phyloP scores from a whole-genome alignment of 2,329 filamentous ascomycete genomes.

The Zymoseptoria brevis region DNA sequence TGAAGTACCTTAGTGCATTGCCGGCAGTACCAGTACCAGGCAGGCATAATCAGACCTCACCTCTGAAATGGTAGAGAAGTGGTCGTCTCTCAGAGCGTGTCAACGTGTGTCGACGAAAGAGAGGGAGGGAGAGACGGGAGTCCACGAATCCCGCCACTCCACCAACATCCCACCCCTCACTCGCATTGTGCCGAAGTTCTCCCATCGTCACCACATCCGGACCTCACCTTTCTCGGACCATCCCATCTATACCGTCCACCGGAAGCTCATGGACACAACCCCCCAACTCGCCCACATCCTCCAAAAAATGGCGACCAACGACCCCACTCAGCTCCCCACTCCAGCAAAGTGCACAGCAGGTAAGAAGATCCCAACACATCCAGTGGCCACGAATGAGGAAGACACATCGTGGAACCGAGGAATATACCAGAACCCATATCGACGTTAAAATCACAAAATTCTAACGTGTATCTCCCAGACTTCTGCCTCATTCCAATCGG shows the following conservation, averaged over 20 bases:
- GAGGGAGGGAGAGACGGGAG: neutral
- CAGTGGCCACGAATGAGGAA: no score
- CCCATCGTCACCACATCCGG: neutral
- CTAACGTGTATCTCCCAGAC: constrained; percentile 40
- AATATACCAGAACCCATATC: neutral
- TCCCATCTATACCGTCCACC: neutral
- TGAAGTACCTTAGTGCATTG: neutral
- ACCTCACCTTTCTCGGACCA: neutral
- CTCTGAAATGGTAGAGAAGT: neutral
- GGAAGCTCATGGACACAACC: constrained; percentile 21
- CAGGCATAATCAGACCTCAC: neutral
- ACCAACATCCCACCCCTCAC: neutral
- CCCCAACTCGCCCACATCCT: constrained; percentile 24
- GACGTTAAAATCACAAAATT: neutral
- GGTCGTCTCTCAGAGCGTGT: no score
- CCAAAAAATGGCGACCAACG: constrained; percentile 22
- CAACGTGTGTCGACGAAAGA: neutral
- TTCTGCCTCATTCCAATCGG: constrained; percentile 82
- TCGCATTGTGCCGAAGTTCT: neutral
- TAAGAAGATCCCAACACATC: constrained; percentile 7
- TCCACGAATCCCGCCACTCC: neutral
- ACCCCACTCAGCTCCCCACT: constrained; percentile 41
- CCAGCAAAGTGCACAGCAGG: constrained; percentile 66
- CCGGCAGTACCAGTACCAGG: neutral
- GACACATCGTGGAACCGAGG: no score